Evolutionary conservation across 306 rosid genomes (phyloP).

Genomic region (Trifolium repens): DNA sequence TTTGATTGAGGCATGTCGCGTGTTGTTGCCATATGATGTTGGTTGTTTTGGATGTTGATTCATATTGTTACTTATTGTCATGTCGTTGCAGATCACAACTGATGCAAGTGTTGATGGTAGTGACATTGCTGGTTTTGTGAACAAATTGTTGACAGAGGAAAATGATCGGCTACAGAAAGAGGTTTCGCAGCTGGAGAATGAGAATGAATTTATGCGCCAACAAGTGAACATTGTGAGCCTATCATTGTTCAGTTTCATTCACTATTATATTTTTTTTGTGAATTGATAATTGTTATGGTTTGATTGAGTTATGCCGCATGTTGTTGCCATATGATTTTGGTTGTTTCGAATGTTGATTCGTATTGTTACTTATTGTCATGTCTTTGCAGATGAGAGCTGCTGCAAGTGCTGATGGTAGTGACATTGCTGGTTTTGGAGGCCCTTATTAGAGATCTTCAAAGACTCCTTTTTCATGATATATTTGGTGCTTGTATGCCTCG

Average conservation of each 20-base stretch:
- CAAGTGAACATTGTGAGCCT: slow-evolving; percentile 80
- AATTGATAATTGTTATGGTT: slow-evolving; percentile 1
- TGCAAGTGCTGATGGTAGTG: no score
- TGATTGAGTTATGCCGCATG: not conserved
- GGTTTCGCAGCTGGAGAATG: slow-evolving; percentile 90
- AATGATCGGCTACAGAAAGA: slow-evolving; percentile 98
- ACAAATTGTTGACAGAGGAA: slow-evolving; percentile 95
- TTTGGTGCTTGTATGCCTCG: no score
- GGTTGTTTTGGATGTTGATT: slow-evolving; percentile 6
- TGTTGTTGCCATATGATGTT: slow-evolving; percentile 1
- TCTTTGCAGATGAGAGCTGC: no score
- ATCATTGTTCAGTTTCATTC: slow-evolving; percentile 19
- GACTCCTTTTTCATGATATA: no score
- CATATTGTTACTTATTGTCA: not conserved
- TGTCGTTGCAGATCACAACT: slow-evolving; percentile 59
- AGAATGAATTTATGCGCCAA: slow-evolving; percentile 92
- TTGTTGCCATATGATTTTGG: not conserved
- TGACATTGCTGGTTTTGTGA: slow-evolving; percentile 46
- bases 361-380: no score
- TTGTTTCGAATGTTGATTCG: slow-evolving; percentile 4
- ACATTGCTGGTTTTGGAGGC: no score
- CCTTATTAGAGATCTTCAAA: no score
- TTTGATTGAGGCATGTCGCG: not conserved
- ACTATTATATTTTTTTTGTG: not conserved
- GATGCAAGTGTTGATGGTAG: slow-evolving; percentile 78